Evolutionary conservation across 1,284 basidiomycete genomes (phyloP), one percentile per base, ranked within the genome.

Genomic region (Rhodotorula sp.): DNA sequence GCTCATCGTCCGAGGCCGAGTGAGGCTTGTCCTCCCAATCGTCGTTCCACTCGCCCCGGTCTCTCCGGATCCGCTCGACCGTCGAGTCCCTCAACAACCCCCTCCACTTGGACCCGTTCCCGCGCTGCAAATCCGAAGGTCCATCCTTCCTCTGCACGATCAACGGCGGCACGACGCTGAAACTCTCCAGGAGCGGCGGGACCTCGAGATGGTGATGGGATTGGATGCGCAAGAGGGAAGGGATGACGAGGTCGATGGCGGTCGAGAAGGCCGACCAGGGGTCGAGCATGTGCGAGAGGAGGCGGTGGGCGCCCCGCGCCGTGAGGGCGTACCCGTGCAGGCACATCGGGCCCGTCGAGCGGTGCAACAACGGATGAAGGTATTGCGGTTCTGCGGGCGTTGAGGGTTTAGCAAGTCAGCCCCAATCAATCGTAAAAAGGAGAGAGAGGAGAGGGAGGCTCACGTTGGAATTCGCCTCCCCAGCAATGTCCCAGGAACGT

Each of bases 281-380:
- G 67, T 77, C 74, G 43, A 65, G 66, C 48, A 77, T 67, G 10
- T 71, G 47, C 14, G 62, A 55, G 26, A 75, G 65, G 45, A 80
- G 49, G 23, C 62, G 67, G 15, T 63, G 34, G 4, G 73, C 71
- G n/a, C 79, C 79, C 4, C 34, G 18, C 18, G 66, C 64, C 1
- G 78, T 76, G n/a, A 80, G 57, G 23, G 77, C 79, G 69, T 78
- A 80, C 34, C 66, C 79, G 67, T 79, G 77, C 31, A 79, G 71
- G 67, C 78, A 79, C 58, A 76, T 68, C 2, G 79, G 79, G 14
- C 67, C 69, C 15, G 71, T 76, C 16, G 79, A 75, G n/a, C 67
- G 72, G 76, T 90, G 89, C 75, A 92, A 88, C 64, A 90, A 84
- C 0, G 90, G 88, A 18, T 90, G 86, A 5, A 89, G 89, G 77